phyloP scores from a whole-genome alignment of 306 rosid species.

The Vicia sativa region DNA sequence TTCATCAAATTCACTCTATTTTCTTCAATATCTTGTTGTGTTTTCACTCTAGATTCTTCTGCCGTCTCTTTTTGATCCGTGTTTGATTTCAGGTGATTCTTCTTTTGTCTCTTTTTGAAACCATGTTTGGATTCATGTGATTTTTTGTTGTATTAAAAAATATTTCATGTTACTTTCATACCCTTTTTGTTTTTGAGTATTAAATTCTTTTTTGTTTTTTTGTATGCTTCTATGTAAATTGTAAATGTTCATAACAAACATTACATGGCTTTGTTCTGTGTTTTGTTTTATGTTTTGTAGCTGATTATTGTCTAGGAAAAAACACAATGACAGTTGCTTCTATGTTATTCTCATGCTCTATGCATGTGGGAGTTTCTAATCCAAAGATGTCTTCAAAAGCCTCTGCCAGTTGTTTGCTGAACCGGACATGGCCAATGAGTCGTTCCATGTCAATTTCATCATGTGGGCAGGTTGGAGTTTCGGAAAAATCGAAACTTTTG shows the following conservation, averaged over 20 bases:
- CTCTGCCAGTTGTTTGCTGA: constrained; percentile 30
- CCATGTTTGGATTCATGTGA: too few relatives aligned
- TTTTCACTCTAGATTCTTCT: constrained; percentile 17
- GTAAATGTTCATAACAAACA: neutral
- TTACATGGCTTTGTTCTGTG: neutral
- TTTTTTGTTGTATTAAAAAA: neutral
- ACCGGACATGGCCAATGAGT: constrained; percentile 34
- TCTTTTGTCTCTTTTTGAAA: neutral
- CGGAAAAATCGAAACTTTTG: constrained; percentile 33
- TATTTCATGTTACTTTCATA: neutral
- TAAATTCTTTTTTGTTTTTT: constrained; percentile 22
- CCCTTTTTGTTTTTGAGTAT: constrained; percentile 10
- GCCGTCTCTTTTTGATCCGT: constrained; percentile 1
- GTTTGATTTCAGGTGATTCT: neutral
- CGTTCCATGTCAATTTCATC: constrained; percentile 20
- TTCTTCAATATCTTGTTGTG: neutral
- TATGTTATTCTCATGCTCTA: constrained; percentile 48
- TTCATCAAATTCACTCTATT: neutral
- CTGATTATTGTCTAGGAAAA: neutral
- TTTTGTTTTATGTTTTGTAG: constrained; percentile 2
- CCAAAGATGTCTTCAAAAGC: constrained; percentile 39
- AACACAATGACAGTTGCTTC: constrained; percentile 66
- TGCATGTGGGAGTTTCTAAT: constrained; percentile 46
- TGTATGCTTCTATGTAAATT: neutral
- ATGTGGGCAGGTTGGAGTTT: constrained; percentile 31